Base-by-base conservation (phyloP, 1,284 basidiomycete species). In the Cystobasidium slooffiae region DNA sequence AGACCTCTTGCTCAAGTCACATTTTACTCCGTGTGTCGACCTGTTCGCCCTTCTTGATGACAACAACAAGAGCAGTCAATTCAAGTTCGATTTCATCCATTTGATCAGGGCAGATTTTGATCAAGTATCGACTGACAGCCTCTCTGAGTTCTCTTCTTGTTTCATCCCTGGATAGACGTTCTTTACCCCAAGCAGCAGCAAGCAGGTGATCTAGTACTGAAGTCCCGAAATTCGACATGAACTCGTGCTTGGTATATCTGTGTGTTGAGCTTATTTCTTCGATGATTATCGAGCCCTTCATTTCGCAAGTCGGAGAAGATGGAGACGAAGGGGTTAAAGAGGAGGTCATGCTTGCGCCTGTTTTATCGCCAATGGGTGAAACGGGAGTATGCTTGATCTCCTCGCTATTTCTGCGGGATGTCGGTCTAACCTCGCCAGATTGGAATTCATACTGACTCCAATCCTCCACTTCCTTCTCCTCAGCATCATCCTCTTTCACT, bases 21-120 rank as follows among this genome's bases (percentile, higher is more conserved):
- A 67, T 53, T 3, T 47, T n/a, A 52, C 10, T 43, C 9, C 49
- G 49, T 22, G 53, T 44, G 47, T 41, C 56, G 37, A 22, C 12
- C 49, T 52, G 44, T 5, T 9, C 16, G 20, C 51, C 22, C 43
- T 68, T 68, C 43, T 53, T 5, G 3, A 51, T 41, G 20, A 68
- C 55, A 8, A 68, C 66, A 51, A 68, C 66, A n/a, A 68, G 53
- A 9, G 66, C 66, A n/a, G 20, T 55, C 22, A 68, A 41, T 20
- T 68, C 66, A 6, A 68, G 53, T 47, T 55, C 53, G 44, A 68
- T 56, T 55, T 66, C 53, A 46, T 56, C 55, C 10, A 41, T 37
- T 31, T 68, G 46, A 47, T 46, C 53, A 14, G 66, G 66, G 43
- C 39, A 56, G 16, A 43, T 7, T 14, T 47, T 31, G n/a, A 56